These are phyloP conservation scores for Lippia alba DNA, from an alignment of 305 asterid species.

Conservation along the genomic window DNA sequence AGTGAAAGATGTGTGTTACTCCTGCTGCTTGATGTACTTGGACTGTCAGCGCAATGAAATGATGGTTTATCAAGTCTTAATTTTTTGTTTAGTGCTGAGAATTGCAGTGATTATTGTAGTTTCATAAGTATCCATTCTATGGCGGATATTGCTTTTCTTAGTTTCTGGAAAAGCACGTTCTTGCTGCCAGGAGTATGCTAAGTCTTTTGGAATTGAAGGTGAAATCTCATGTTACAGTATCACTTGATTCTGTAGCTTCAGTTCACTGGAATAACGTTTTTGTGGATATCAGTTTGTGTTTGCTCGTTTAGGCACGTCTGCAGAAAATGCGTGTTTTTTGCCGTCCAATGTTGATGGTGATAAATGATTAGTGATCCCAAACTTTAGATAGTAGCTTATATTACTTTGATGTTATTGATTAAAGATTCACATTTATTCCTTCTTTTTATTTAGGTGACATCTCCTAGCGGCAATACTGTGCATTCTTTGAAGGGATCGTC, in stretches of 20 bases:
- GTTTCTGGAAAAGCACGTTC: not conserved
- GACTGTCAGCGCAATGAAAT: not conserved
- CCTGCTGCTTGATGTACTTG: not conserved
- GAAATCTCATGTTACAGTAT: not conserved
- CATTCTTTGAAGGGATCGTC: slow-evolving; percentile 62
- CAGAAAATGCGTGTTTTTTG: not conserved
- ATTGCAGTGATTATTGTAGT: too few species aligned
- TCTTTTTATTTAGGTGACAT: slow-evolving; percentile 58
- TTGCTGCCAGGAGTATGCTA: not conserved
- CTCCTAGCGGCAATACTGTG: slow-evolving; percentile 54
- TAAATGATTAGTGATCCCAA: not conserved
- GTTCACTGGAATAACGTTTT: slow-evolving; percentile 1
- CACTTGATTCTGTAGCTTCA: not conserved
- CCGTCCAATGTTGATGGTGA: not conserved
- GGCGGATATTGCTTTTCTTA: not conserved
- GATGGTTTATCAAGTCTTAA: not conserved
- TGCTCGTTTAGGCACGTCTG: not conserved
- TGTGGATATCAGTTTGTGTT: not conserved
- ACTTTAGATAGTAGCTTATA: not conserved
- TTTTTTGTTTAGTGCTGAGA: not conserved
- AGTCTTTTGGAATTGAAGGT: not conserved
- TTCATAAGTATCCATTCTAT: not conserved
- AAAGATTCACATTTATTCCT: slow-evolving; percentile 4
- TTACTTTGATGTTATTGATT: not conserved
- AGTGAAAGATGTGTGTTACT: not conserved